Percentiles rank a stretch among this genome's conserved stretches.
phyloP scores from a whole-genome alignment of 2,329 filamentous ascomycete genomes.

The Paradendryphiella salina region DNA sequence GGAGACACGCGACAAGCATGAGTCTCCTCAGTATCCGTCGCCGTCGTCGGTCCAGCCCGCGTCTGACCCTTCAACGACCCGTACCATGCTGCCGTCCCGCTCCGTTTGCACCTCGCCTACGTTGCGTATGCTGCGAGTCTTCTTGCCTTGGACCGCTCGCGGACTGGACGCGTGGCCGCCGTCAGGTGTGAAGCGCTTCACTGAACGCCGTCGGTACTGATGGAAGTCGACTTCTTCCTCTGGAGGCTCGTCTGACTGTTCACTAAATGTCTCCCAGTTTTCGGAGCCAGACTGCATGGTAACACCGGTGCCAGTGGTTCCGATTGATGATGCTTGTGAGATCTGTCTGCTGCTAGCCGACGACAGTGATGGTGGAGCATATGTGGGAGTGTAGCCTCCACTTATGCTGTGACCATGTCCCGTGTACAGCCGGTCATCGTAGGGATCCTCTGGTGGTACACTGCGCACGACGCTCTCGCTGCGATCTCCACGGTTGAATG shows the following conservation, averaged over 20 bases:
- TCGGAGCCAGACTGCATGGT: conserved; percentile 80
- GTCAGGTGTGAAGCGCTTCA: conserved; percentile 62
- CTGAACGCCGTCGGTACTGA: conserved; percentile 67
- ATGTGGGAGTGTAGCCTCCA: conserved; percentile 31
- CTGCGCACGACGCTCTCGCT: conserved; percentile 63
- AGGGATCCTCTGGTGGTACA: conserved; percentile 77
- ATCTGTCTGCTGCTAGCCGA: conserved; percentile 62
- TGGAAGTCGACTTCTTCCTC: conserved; percentile 73
- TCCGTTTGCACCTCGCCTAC: conserved; percentile 50
- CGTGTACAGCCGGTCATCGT: conserved; percentile 61
- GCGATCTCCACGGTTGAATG: conserved; percentile 51
- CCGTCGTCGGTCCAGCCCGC: conserved; percentile 59
- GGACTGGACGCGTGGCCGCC: conserved; percentile 42
- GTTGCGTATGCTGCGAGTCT: conserved; percentile 51
- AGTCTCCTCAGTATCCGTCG: conserved; percentile 37
- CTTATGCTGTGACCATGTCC: conserved; percentile 40
- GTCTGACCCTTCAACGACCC: conserved; percentile 56
- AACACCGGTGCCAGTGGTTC: conserved; percentile 48
- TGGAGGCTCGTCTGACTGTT: conserved; percentile 71
- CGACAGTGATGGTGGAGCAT: conserved; percentile 33
- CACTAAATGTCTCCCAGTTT: conserved; percentile 97
- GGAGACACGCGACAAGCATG: conserved; percentile 3
- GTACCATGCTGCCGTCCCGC: conserved; percentile 50
- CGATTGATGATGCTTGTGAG: conserved; percentile 63
- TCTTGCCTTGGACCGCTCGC: conserved; percentile 42